Evolutionary conservation across 805 yeast species (phyloP).

Genomic region (Spencermartinsiella europaea): DNA sequence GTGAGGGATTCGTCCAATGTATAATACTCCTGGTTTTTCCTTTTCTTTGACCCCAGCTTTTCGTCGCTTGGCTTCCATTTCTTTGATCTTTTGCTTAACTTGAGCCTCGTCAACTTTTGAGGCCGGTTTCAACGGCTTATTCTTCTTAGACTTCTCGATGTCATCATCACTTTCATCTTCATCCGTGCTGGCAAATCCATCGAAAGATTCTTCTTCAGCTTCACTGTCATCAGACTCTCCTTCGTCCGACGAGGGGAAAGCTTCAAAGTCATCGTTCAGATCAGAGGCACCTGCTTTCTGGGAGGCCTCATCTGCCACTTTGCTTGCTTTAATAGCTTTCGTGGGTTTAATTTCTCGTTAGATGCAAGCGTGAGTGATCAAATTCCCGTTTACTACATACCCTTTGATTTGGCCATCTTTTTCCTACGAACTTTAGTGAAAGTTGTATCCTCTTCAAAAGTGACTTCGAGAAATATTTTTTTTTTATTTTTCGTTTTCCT

Average conservation of each 20-base stretch:
- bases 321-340: too few species aligned
- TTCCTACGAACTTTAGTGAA: too few species aligned
- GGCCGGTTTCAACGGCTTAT: slow-evolving; percentile 9
- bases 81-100: slow-evolving; percentile 12
- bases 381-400: too few species aligned
- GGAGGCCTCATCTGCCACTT: slow-evolving; percentile 9
- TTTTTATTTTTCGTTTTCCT: too few species aligned
- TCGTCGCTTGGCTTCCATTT: slow-evolving; percentile 15
- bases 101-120: slow-evolving; percentile 11
- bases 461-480: too few species aligned
- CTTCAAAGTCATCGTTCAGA: slow-evolving; percentile 14
- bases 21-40: slow-evolving; percentile 56
- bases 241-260: slow-evolving; percentile 21
- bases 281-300: not conserved
- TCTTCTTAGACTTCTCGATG: slow-evolving; percentile 15
- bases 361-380: too few species aligned
- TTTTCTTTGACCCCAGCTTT: slow-evolving; percentile 20
- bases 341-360: too few species aligned
- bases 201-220: slow-evolving; percentile 14
- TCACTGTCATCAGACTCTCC: slow-evolving; percentile 12
- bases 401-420: slow-evolving; percentile 22
- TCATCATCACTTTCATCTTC: slow-evolving; percentile 24
- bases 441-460: too few species aligned
- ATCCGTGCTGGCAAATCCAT: slow-evolving; percentile 25
- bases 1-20: slow-evolving; percentile 87